Percentiles rank a stretch among this genome's conserved stretches.
Evolutionary conservation across 345 rosid species (phyloP).

Genomic region (Populus pruinosa): DNA sequence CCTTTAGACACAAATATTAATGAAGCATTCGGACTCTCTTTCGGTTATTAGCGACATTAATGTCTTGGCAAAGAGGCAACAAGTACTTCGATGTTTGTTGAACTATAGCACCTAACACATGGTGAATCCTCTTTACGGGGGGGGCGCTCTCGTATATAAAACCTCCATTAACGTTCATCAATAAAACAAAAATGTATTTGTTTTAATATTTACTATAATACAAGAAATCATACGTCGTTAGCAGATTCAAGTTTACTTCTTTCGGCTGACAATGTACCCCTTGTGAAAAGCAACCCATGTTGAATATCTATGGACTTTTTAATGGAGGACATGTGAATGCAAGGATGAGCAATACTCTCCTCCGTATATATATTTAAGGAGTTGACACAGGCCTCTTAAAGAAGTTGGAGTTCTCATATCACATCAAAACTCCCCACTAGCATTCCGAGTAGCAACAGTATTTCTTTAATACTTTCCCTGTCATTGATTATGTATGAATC

Average conservation of each 20-base stretch:
- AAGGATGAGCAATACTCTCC: neutral
- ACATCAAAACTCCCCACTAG: constrained; percentile 10
- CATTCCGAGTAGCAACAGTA: neutral
- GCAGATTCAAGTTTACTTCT: constrained; percentile 2
- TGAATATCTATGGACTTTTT: constrained; percentile 17
- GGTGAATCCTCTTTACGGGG: neutral
- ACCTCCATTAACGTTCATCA: neutral
- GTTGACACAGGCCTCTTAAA: neutral
- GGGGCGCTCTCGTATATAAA: neutral
- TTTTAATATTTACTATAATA: neutral
- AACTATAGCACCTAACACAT: neutral
- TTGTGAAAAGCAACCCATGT: constrained; percentile 15
- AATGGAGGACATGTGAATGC: constrained; percentile 34
- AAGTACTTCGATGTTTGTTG: neutral
- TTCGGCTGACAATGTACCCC: constrained; percentile 5
- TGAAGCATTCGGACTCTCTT: too few relatives aligned
- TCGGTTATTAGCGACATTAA: too few relatives aligned
- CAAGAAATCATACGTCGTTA: neutral
- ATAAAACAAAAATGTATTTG: neutral
- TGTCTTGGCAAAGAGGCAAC: neutral
- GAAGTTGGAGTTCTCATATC: constrained; percentile 18
- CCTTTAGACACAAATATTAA: too few relatives aligned
- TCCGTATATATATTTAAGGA: constrained; percentile 26
- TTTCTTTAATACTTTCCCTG: neutral
- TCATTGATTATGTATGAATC: neutral